A percentile compares a stretch with the other conserved stretches of the same genome.
Conservation (phyloP, 352 stramenopile species). For the Phytophthora pluvialis region DNA sequence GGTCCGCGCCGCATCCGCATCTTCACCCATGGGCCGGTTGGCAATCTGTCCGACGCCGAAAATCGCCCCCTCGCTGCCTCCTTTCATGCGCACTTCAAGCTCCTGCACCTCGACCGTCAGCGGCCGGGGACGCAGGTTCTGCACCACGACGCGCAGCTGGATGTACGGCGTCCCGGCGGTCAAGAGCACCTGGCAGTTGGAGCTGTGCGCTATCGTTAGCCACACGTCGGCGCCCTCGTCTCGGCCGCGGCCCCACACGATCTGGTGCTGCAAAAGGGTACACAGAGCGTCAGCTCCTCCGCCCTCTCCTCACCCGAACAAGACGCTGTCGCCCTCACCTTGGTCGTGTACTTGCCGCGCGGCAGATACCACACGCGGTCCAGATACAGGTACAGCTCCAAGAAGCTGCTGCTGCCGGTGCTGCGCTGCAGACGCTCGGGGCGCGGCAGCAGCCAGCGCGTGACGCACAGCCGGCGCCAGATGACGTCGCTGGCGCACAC, state of each 20-base stretch:
- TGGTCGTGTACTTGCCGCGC: conserved; percentile 68
- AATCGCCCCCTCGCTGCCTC: conserved; percentile 55
- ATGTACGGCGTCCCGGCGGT: conserved; percentile 46
- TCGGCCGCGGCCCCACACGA: conserved; percentile 71
- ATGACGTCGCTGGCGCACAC: conserved; percentile 59
- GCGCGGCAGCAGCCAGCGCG: conserved; percentile 55
- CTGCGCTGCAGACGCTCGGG: conserved; percentile 53
- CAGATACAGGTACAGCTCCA: conserved; percentile 69
- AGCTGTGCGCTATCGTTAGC: conserved; percentile 73
- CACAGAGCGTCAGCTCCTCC: not conserved
- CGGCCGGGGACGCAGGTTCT: conserved; percentile 64
- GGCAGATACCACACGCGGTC: conserved; percentile 62
- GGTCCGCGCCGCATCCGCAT: not conserved
- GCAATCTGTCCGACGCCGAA: conserved; percentile 35
- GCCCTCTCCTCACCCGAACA: not conserved
- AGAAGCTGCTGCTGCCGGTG: conserved; percentile 55
- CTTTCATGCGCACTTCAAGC: conserved; percentile 76
- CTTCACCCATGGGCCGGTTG: conserved; percentile 21
- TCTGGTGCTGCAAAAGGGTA: conserved; percentile 44
- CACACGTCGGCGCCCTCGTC: conserved; percentile 75
- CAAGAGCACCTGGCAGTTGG: conserved; percentile 64
- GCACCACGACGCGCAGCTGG: conserved; percentile 71
- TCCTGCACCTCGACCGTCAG: conserved; percentile 69
- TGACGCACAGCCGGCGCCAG: conserved; percentile 55
- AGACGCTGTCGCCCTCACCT: conserved; percentile 35